These are phyloP conservation scores for Morella rubra DNA, from an alignment of 306 rosid species.

Conservation along the genomic window DNA sequence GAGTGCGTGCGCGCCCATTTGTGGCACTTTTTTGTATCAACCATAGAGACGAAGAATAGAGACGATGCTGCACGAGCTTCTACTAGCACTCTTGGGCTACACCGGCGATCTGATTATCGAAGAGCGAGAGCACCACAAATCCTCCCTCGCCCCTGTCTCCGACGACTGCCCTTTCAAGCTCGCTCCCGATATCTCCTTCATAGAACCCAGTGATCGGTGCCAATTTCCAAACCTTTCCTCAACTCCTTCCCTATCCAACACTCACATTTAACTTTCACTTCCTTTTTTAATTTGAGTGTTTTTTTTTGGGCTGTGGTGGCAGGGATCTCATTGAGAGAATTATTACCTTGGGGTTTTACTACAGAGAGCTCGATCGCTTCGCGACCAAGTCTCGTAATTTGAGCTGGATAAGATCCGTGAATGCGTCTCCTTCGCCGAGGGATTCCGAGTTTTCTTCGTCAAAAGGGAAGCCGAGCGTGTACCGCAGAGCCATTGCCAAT, in stretches of 20 bases:
- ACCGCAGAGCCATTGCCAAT: conserved; percentile 86
- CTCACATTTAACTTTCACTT: background rate
- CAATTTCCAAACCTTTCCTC: conserved; percentile 10
- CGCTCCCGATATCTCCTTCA: conserved; percentile 82
- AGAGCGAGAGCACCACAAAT: conserved; percentile 48
- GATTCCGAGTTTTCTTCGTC: conserved; percentile 30
- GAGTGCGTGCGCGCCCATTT: background rate
- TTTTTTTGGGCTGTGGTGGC: conserved; percentile 27
- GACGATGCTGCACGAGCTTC: conserved; percentile 84
- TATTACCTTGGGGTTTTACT: conserved; percentile 80
- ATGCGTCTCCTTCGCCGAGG: conserved; percentile 35
- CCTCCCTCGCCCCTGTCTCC: conserved; percentile 52
- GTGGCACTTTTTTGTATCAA: background rate
- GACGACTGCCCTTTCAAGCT: conserved; percentile 74
- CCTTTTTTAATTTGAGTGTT: background rate
- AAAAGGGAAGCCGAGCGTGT: conserved; percentile 62
- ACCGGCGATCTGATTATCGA: conserved; percentile 95
- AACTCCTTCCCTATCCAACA: background rate
- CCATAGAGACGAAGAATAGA: background rate
- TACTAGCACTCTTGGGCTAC: conserved; percentile 80
- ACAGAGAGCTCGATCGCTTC: conserved; percentile 86
- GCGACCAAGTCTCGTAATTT: conserved; percentile 75
- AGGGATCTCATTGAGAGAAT: conserved; percentile 89
- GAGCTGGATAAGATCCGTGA: conserved; percentile 78
- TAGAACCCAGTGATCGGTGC: conserved; percentile 83